Percentiles rank a stretch among this genome's conserved stretches.
phyloP scores from a whole-genome alignment of 2,329 filamentous ascomycete species.

The Phialophora verrucosa region DNA sequence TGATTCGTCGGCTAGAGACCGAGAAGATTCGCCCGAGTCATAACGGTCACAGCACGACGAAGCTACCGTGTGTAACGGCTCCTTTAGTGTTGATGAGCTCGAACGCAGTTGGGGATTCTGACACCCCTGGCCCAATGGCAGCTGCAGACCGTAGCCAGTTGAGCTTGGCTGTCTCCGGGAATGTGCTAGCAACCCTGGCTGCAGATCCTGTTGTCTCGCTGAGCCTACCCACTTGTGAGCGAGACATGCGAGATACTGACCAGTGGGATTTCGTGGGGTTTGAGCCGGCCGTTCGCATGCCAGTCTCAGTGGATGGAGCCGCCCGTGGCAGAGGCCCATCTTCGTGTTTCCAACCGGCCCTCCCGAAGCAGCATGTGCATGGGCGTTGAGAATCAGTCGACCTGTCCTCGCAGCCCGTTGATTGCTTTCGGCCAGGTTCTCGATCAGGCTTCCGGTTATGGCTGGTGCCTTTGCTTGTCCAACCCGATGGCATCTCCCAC shows the following conservation, averaged over 20 bases:
- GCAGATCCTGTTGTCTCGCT: slow-evolving; percentile 26
- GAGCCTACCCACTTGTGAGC: slow-evolving; percentile 7
- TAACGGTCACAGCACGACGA: slow-evolving; percentile 11
- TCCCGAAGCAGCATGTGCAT: slow-evolving; percentile 25
- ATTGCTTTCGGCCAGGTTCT: not conserved
- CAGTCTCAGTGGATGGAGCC: not conserved
- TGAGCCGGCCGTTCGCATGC: not conserved
- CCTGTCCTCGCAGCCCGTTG: not conserved
- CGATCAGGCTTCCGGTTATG: not conserved
- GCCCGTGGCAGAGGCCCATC: not conserved
- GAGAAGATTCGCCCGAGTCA: slow-evolving; percentile 8
- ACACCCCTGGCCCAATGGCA: slow-evolving; percentile 17
- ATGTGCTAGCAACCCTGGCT: slow-evolving; percentile 19
- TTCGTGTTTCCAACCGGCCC: slow-evolving; percentile 21
- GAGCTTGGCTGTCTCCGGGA: slow-evolving; percentile 12
- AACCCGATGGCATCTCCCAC: not conserved
- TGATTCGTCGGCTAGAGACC: slow-evolving; percentile 14
- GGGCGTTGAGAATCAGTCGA: not conserved
- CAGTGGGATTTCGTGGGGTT: slow-evolving; percentile 6
- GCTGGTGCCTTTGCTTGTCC: not conserved
- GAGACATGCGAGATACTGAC: not conserved
- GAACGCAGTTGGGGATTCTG: slow-evolving; percentile 17
- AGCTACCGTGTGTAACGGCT: slow-evolving; percentile 11
- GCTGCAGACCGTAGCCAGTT: slow-evolving; percentile 1
- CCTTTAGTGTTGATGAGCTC: slow-evolving; percentile 24